Conservation (phyloP, 352 stramenopile species). For the Globisporangium sylvaticum region DNA sequence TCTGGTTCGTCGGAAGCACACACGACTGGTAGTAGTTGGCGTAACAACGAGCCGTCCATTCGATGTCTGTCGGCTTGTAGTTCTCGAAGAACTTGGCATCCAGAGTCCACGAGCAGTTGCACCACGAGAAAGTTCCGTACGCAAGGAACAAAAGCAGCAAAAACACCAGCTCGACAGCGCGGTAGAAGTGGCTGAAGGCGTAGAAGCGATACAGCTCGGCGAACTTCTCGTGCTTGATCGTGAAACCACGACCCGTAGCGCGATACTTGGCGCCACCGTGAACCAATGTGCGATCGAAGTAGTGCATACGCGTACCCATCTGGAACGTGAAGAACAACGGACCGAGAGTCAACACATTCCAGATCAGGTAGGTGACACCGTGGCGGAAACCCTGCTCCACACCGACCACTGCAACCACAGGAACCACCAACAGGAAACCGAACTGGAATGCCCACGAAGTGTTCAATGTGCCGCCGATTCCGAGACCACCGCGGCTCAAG, state of each 20-base stretch:
- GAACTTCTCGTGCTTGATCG: slow-evolving; percentile 97
- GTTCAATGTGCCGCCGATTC: slow-evolving; percentile 91
- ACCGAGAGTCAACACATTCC: slow-evolving; percentile 95
- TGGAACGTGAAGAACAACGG: slow-evolving; percentile 99
- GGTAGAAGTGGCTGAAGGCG: slow-evolving; percentile 96
- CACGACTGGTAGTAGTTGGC: slow-evolving; percentile 84
- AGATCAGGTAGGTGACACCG: slow-evolving; percentile 90
- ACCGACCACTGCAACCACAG: slow-evolving; percentile 93
- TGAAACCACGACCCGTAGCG: slow-evolving; percentile 97
- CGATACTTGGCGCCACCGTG: slow-evolving; percentile 97
- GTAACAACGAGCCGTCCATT: slow-evolving; percentile 79
- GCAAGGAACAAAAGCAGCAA: slow-evolving; percentile 73
- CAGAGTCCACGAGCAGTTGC: slow-evolving; percentile 79
- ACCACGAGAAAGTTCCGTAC: slow-evolving; percentile 93
- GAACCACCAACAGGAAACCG: slow-evolving; percentile 95
- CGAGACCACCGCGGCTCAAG: slow-evolving; percentile 90
- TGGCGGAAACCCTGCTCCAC: slow-evolving; percentile 95
- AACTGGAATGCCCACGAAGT: slow-evolving; percentile 96
- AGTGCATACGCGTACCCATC: slow-evolving; percentile 98
- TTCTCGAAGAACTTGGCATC: slow-evolving; percentile 74
- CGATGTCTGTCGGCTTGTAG: slow-evolving; percentile 59
- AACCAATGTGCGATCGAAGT: slow-evolving; percentile 97
- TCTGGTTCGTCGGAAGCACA: slow-evolving; percentile 92
- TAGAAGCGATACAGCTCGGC: slow-evolving; percentile 98
- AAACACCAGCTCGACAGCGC: slow-evolving; percentile 94